Percentiles rank a stretch among this genome's conserved stretches.
Evolutionary conservation across 2,329 filamentous ascomycete species (phyloP).

Genomic region (Calonectria pauciramosa): DNA sequence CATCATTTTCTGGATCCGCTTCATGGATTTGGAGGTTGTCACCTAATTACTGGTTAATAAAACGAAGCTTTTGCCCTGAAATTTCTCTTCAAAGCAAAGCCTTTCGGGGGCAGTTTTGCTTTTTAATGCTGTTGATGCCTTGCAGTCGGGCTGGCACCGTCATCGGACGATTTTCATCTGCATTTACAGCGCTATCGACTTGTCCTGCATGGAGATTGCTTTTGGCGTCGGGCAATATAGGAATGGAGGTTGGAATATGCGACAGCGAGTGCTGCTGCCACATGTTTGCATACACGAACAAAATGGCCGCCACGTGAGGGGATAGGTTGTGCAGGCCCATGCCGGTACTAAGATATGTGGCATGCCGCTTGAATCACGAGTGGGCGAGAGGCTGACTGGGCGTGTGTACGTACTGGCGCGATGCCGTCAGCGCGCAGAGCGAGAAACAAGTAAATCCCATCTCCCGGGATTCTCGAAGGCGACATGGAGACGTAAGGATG

Average conservation of each 20-base stretch:
- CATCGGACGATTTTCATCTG: background rate
- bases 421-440: conserved; percentile 25
- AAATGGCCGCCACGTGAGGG: background rate
- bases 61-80: background rate
- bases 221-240: conserved; percentile 19
- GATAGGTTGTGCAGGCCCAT: background rate
- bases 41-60: background rate
- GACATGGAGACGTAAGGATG: background rate
- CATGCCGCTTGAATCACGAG: background rate
- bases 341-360: background rate
- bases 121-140: background rate
- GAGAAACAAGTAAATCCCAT: conserved; percentile 9
- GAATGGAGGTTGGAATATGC: background rate
- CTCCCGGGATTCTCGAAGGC: conserved; percentile 26
- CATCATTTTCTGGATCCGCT: background rate
- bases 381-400: background rate
- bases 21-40: background rate
- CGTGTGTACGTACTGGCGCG: background rate
- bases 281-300: conserved; percentile 15
- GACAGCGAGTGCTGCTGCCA: background rate
- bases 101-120: background rate
- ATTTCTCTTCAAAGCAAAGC: background rate
- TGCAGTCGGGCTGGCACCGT: background rate
- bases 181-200: background rate
- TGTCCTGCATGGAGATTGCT: conserved; percentile 11